phyloP scores from a whole-genome alignment of 2,329 filamentous ascomycete species.

The Remersonia thermophila region DNA sequence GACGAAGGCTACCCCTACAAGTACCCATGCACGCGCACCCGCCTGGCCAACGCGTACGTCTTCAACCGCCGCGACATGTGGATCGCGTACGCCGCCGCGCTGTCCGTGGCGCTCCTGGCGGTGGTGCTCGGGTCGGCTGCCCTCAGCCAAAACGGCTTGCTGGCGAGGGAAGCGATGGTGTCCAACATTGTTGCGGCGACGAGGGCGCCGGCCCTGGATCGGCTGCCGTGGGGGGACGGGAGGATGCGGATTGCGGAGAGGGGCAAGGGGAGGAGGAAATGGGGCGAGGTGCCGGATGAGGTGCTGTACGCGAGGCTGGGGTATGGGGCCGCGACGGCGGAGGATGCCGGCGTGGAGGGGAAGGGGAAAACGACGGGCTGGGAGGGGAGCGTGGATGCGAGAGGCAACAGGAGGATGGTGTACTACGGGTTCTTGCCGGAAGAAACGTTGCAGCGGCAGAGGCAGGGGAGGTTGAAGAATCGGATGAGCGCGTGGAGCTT shows the following conservation, averaged over 20 bases:
- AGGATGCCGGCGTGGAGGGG: too few species aligned
- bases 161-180: slow-evolving; percentile 26
- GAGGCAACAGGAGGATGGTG: slow-evolving; percentile 6
- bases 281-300: slow-evolving; percentile 16
- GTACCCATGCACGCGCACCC: slow-evolving; percentile 22
- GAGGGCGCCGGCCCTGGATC: slow-evolving; percentile 28
- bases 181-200: slow-evolving; percentile 31
- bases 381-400: too few species aligned
- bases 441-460: slow-evolving; percentile 13
- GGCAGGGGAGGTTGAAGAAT: slow-evolving; percentile 6
- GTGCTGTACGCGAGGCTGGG: slow-evolving; percentile 16
- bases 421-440: slow-evolving; percentile 19
- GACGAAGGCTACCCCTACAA: too few species aligned
- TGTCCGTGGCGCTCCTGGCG: slow-evolving; percentile 15
- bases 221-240: slow-evolving; percentile 17
- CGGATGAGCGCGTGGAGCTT: slow-evolving; percentile 9
- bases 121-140: slow-evolving; percentile 25
- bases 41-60: slow-evolving; percentile 23
- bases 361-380: too few species aligned
- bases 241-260: too few species aligned
- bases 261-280: slow-evolving; percentile 2
- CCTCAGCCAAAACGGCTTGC: slow-evolving; percentile 23
- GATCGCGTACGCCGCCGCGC: slow-evolving; percentile 21
- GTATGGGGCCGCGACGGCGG: slow-evolving; percentile 19
- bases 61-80: slow-evolving; percentile 24